Base-by-base conservation (phyloP, 371 early-diverging fungal genomes). In the Entomophthora muscae region DNA sequence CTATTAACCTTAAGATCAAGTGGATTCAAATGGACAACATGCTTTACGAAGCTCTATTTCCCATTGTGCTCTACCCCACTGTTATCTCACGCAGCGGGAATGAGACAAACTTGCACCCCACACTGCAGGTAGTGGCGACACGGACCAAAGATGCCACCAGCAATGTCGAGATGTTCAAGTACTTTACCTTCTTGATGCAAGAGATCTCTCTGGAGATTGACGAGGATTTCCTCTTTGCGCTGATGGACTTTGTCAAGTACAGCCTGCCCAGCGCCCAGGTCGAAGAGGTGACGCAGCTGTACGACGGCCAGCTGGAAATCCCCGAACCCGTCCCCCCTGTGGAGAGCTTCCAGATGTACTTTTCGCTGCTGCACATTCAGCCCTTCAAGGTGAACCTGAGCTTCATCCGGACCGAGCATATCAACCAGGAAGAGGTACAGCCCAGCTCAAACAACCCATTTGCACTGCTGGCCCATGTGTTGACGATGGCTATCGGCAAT, bases 11-110 rank as follows among this genome's bases (percentile, higher is more conserved):
- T 73, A 69, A 77, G 31, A 80, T 91, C 28, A 83, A 86, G 56
- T 97, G 95, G 97, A 69, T 96, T 7, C 95, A 88, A 76, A 67
- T 95, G 59, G 97, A 97, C 70, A 97, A 97, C 72, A 95, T 96
- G 72, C 72, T 89, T 10, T 85, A 84, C 64, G 91, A 86, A 32
- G 78, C 86, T 0, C 66, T 83, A 3, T 89, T 82, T 61, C 94
- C 95, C 0, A 93, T 96, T 22, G 75, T 96, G 30, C 69, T 97
- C 5, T 95, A 90, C 67, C 98, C 98, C 28, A 90, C 95, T 1
- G 82, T 82, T n/a, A 69, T 87, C 12, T 79, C 83, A 0, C 81
- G 79, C 65, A 80, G 78, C 42, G 74, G 74, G 24, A 77, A 83
- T 51, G 83, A 85, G 26, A 70, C 73, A 1, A 74, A 78, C 17